Evolutionary conservation across 352 stramenopile genomes (phyloP).

Genomic region (Pythium myriotylum): DNA sequence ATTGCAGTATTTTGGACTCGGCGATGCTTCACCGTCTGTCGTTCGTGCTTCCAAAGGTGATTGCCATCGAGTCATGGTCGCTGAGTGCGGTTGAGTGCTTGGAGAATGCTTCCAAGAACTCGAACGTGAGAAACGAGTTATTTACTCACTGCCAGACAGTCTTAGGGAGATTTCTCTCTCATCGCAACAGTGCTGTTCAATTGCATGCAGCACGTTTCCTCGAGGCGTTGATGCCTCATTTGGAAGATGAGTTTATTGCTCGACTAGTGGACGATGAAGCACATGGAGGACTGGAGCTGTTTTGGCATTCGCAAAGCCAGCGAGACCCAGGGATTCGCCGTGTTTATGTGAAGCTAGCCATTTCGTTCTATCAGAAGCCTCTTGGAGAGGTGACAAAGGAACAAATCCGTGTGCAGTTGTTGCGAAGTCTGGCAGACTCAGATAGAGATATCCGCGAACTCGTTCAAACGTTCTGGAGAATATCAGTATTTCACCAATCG

Average conservation of each 20-base stretch:
- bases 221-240: constrained; percentile 34
- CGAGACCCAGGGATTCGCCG: constrained; percentile 39
- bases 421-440: constrained; percentile 53
- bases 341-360: constrained; percentile 47
- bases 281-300: constrained; percentile 42
- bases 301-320: constrained; percentile 42
- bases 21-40: constrained; percentile 75
- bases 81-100: constrained; percentile 51
- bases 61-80: constrained; percentile 63
- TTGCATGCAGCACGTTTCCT: constrained; percentile 47
- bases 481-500: constrained; percentile 30
- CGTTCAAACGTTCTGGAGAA: constrained; percentile 53
- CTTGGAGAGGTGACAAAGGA: constrained; percentile 10
- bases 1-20: constrained; percentile 54
- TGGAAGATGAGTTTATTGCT: constrained; percentile 33
- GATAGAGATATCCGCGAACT: constrained; percentile 45
- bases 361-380: constrained; percentile 37
- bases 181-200: constrained; percentile 56
- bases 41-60: constrained; percentile 63
- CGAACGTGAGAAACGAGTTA: constrained; percentile 35
- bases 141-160: constrained; percentile 56
- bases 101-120: constrained; percentile 45
- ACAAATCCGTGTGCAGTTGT: constrained; percentile 37
- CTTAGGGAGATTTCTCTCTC: constrained; percentile 51
- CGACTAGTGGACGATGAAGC: constrained; percentile 30